Evolutionary conservation across 2,329 filamentous ascomycete genomes (phyloP).

Genomic region (Aspergillus clavatus): DNA sequence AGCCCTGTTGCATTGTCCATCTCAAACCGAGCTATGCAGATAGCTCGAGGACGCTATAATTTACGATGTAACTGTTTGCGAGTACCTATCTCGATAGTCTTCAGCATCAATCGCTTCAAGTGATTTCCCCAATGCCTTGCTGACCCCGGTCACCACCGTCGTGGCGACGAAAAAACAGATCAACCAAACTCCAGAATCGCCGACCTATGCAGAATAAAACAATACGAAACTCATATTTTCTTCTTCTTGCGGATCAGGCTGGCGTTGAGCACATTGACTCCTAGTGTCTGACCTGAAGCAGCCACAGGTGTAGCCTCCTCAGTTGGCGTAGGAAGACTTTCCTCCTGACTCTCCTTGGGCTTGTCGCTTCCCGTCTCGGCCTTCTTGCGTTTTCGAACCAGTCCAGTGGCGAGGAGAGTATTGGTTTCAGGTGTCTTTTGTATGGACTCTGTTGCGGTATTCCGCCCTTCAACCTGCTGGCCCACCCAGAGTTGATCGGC

Average conservation of each 20-base stretch:
- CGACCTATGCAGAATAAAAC: conserved; percentile 3
- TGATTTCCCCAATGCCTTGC: background rate
- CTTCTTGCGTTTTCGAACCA: conserved; percentile 40
- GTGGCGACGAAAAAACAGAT: background rate
- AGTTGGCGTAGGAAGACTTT: conserved; percentile 5
- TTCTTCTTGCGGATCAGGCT: conserved; percentile 40
- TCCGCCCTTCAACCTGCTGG: conserved; percentile 30
- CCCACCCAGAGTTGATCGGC: conserved; percentile 36
- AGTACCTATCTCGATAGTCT: no score
- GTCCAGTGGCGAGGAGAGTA: conserved; percentile 25
- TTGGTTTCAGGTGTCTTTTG: conserved; percentile 11
- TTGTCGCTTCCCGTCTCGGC: conserved; percentile 14
- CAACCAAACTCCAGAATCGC: background rate
- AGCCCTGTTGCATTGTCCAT: background rate
- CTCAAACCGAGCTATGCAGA: background rate
- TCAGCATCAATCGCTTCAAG: no score
- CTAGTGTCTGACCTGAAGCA: conserved; percentile 10
- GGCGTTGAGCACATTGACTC: conserved; percentile 37
- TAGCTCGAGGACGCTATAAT: no score
- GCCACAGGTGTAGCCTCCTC: conserved; percentile 3
- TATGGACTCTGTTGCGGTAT: conserved; percentile 10
- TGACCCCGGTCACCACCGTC: background rate
- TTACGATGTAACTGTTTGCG: no score
- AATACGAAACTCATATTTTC: conserved; percentile 25
- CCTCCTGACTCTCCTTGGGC: conserved; percentile 1